A percentile compares a stretch with the other conserved stretches of the same genome.
phyloP scores from a whole-genome alignment of 352 stramenopile genomes.

The Lagenidium giganteum region DNA sequence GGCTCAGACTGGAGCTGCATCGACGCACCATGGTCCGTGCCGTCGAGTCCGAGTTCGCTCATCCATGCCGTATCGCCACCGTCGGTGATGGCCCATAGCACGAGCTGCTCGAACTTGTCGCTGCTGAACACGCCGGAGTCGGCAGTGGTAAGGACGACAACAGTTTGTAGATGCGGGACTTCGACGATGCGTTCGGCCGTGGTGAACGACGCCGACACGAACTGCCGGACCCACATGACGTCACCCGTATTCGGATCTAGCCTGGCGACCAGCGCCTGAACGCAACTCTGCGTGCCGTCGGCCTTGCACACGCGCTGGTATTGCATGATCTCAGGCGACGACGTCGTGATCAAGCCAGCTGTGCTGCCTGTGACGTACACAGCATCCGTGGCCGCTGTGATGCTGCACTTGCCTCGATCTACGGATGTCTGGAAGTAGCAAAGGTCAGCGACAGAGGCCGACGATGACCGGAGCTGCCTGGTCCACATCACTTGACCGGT shows the following conservation, averaged over 20 bases:
- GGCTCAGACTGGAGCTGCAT: neutral
- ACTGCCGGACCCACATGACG: slow-evolving; percentile 13
- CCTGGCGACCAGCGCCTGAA: slow-evolving; percentile 16
- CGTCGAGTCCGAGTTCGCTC: slow-evolving; percentile 10
- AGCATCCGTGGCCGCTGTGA: neutral
- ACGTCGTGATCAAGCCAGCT: slow-evolving; percentile 14
- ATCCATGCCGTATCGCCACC: slow-evolving; percentile 19
- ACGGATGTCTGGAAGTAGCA: slow-evolving; percentile 1
- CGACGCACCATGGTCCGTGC: slow-evolving; percentile 12
- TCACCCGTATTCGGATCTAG: slow-evolving; percentile 1
- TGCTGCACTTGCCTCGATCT: slow-evolving; percentile 3
- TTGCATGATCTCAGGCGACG: slow-evolving; percentile 5
- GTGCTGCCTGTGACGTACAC: slow-evolving; percentile 19
- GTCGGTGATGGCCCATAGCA: neutral
- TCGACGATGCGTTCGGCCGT: slow-evolving; percentile 4
- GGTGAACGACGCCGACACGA: slow-evolving; percentile 2
- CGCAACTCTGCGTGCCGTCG: neutral
- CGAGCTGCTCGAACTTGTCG: slow-evolving; percentile 17
- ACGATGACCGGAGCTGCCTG: slow-evolving; percentile 9
- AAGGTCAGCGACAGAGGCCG: neutral
- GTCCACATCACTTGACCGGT: slow-evolving; percentile 18
- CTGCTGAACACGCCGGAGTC: slow-evolving; percentile 10
- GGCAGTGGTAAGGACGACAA: slow-evolving; percentile 4
- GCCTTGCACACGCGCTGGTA: slow-evolving; percentile 13
- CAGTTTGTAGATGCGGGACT: too few species aligned